A percentile compares a stretch with the other conserved stretches of the same genome.
Evolutionary conservation across 2,329 filamentous ascomycete genomes (phyloP).

Genomic region (Aspergillus latus): DNA sequence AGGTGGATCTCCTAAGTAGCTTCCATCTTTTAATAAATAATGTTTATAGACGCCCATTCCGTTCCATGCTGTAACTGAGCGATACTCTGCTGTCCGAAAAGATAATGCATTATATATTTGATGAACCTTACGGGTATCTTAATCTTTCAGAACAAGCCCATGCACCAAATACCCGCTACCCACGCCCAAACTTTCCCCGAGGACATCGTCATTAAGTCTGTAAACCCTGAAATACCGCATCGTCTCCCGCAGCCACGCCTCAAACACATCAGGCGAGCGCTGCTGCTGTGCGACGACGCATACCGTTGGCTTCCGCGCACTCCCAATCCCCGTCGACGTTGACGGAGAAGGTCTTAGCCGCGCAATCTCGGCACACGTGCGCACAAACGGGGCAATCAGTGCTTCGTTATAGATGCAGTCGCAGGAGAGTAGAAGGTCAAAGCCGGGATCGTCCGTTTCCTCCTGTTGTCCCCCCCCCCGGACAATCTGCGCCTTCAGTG

Average conservation of each 20-base stretch:
- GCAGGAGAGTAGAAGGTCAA: conserved; percentile 77
- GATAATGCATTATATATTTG: neutral
- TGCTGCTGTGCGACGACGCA: conserved; percentile 88
- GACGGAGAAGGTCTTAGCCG: conserved; percentile 50
- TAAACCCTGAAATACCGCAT: conserved; percentile 68
- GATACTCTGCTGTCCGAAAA: too few relatives aligned
- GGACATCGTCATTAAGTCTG: conserved; percentile 66
- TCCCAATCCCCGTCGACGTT: neutral
- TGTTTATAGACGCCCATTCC: conserved; percentile 17
- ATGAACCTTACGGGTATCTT: neutral
- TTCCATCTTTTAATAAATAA: conserved; percentile 23
- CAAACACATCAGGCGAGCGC: conserved; percentile 79
- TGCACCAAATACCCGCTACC: conserved; percentile 80
- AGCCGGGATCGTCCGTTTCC: conserved; percentile 43
- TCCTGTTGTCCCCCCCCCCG: conserved; percentile 7
- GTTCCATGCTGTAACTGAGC: neutral
- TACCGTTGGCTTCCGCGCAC: conserved; percentile 53
- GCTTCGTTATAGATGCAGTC: conserved; percentile 96
- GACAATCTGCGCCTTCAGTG: conserved; percentile 37
- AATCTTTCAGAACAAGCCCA: conserved; percentile 62
- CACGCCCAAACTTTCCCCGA: conserved; percentile 60
- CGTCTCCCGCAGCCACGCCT: conserved; percentile 74
- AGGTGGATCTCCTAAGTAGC: conserved; percentile 12
- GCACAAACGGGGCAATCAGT: conserved; percentile 77
- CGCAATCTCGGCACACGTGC: conserved; percentile 75